Percentiles rank a stretch among this genome's conserved stretches.
Conservation (phyloP, 2,329 filamentous ascomycete species). For the Stagonosporopsis rhizophila region DNA sequence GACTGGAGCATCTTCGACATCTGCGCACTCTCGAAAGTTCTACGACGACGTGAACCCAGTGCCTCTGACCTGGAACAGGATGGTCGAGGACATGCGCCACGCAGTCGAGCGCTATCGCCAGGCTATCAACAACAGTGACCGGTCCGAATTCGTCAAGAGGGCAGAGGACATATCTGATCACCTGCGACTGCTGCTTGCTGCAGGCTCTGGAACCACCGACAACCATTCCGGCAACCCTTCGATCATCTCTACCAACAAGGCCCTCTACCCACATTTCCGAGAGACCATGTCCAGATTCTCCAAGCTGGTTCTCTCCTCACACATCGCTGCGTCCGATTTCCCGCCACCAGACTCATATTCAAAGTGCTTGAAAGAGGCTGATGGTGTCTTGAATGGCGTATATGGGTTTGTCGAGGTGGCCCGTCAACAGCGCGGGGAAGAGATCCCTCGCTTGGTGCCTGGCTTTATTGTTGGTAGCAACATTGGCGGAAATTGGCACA, state of each 20-base stretch:
- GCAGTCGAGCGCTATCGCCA: conserved; percentile 90
- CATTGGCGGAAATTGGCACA: conserved; percentile 85
- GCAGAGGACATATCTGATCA: conserved; percentile 99
- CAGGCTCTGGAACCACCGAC: conserved; percentile 95
- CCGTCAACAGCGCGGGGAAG: conserved; percentile 88
- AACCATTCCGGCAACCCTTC: conserved; percentile 98
- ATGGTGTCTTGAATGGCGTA: conserved; percentile 90
- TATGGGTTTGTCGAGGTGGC: conserved; percentile 97
- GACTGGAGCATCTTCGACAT: conserved; percentile 52
- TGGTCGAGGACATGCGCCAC: conserved; percentile 91
- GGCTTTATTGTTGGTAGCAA: conserved; percentile 90
- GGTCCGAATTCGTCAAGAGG: conserved; percentile 88
- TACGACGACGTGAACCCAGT: conserved; percentile 86
- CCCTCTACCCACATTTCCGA: conserved; percentile 93
- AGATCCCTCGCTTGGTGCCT: conserved; percentile 89
- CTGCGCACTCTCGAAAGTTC: conserved; percentile 76
- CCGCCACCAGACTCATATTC: conserved; percentile 91
- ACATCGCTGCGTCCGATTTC: conserved; percentile 96
- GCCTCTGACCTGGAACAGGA: conserved; percentile 84
- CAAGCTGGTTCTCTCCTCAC: conserved; percentile 96
- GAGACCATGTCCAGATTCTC: conserved; percentile 99
- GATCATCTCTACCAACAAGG: conserved; percentile 99
- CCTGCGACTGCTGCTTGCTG: conserved; percentile 88
- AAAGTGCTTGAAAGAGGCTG: conserved; percentile 96
- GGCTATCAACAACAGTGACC: conserved; percentile 81